These are phyloP conservation scores for Aaosphaeria arxii DNA, from an alignment of 2,329 filamentous ascomycete genomes.

Conservation along the genomic window DNA sequence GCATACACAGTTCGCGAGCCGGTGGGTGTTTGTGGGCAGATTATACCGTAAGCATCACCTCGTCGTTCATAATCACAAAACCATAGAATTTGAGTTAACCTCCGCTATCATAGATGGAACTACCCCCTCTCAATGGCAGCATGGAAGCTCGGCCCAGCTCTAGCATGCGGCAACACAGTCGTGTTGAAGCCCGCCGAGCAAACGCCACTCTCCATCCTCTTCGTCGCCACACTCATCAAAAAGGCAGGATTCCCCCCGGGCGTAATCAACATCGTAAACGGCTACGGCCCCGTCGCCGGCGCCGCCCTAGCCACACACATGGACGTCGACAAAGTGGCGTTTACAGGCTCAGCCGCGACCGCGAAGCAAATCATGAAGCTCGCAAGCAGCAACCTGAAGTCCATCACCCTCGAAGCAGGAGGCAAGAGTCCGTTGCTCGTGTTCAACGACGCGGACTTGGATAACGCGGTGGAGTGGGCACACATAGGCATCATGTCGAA, in stretches of 20 bases:
- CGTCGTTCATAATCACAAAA: background rate
- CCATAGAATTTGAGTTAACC: background rate
- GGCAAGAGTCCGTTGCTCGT: constrained; percentile 77
- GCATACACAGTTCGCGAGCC: background rate
- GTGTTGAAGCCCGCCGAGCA: constrained; percentile 15
- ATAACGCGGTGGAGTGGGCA: background rate
- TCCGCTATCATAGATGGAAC: constrained; percentile 51
- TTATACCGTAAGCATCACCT: background rate
- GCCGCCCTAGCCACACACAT: background rate
- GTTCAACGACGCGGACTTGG: constrained; percentile 66
- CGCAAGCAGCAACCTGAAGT: constrained; percentile 37
- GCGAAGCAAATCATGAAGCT: constrained; percentile 26
- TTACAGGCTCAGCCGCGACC: constrained; percentile 58
- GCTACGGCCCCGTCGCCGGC: background rate
- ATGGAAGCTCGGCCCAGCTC: constrained; percentile 55
- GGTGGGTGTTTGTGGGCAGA: background rate
- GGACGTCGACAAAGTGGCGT: constrained; percentile 62
- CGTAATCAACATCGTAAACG: constrained; percentile 65
- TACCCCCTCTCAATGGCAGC: constrained; percentile 33
- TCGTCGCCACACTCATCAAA: constrained; percentile 54
- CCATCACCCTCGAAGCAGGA: constrained; percentile 68
- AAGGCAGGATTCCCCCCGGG: constrained; percentile 69
- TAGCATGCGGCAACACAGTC: constrained; percentile 14
- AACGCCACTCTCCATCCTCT: constrained; percentile 47
- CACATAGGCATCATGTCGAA: background rate